Base-by-base conservation (phyloP, 1,284 basidiomycete species). In the Rhodotorula sp. region DNA sequence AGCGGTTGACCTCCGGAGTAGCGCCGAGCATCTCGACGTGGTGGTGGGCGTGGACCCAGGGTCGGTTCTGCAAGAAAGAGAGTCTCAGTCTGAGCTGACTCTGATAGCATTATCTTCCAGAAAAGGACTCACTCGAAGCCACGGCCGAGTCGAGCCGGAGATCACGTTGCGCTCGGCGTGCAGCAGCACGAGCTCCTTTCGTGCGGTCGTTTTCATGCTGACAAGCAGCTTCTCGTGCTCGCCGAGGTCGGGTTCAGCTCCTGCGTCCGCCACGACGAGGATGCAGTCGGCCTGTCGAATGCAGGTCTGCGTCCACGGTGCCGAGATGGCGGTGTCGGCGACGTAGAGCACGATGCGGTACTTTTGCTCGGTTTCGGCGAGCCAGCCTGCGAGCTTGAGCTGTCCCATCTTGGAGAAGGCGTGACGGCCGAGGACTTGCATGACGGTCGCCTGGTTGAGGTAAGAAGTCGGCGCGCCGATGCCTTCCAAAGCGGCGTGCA, bases 261-360 rank as follows among this genome's bases (percentile, higher is more conserved):
- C 92, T 18, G 82, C 84, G 62, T 81, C 80, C n/a, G 94, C 94
- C 49, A 99, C 90, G 29, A 99, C 88, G 85, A 99, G 89, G 26
- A 99, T 91, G 79, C 90, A 94, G 83, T 99, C 96, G 20, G 97
- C 97, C 85, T 96, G 93, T 39, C 92, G 87, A 73, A 97, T 94
- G 79, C 93, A 97, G 1, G 93, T 97, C 82, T 95, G 89, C n/a
- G 94, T 97, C 94, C 95, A 97, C 29, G 92, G 90, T 73, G 91
- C 93, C 66, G 88, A 91, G 31, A 94, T 92, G 0, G 93, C 89
- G 0, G 93, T 93, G 81, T 97, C 93, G 4, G 91, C 94, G 31
- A 97, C 92, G 80, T 97, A 97, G 16, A 97, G 85, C 0, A 97
- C 93, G 3, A 89, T 94, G 34, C 91, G 87, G 79, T 90, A 94